Evolutionary conservation across 257 asterid species (phyloP), one percentile per base, ranked within the genome.

Genomic region (Gynochthodes officinalis): DNA sequence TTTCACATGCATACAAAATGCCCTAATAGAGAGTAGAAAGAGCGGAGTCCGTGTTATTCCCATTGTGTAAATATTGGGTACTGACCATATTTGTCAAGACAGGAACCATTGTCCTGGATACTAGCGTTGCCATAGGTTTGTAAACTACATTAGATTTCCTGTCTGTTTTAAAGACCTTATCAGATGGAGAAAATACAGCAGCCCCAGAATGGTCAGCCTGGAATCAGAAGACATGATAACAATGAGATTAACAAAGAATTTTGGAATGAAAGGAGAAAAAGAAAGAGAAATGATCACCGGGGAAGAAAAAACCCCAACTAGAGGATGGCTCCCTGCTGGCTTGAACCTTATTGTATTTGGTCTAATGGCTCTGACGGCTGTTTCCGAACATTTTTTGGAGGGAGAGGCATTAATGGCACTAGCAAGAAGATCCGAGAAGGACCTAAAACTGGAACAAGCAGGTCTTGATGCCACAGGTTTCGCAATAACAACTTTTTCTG

Each of bases 381-480:
- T 52, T 64, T 80, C 84, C n/a, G 89, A 61, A 62, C 64, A 58
- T 30, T 74, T 37, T 33, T 78, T 77, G 13, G 77, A 75, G 33
- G 87, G 71, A 67, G 98, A 79, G 68, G 85, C 71, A 50, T 68
- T 74, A n/a, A 76, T 77, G n/a, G 86, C 88, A 77, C 80, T 77
- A 23, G 86, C 58, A 48, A 87, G 78, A 71, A 86, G 80, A 83
- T 78, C 84, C 0, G 96, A 77, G 69, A 88, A 81, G 62, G 94
- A 78, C 55, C 70, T 86, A 70, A 74, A 76, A 78, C 76, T 68
- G 74, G 92, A 84, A 71, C 82, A 71, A 53, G 60, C 62, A 7
- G 96, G 98, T 77, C 94, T 87, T 76, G 92, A 80, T 15, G 98
- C 94, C 42, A 93, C 88, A n/a, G 98, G 98, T 78, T 82, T 90